phyloP scores from a whole-genome alignment of 768 basidiomycete species.

The Kwoniella dejecticola region DNA sequence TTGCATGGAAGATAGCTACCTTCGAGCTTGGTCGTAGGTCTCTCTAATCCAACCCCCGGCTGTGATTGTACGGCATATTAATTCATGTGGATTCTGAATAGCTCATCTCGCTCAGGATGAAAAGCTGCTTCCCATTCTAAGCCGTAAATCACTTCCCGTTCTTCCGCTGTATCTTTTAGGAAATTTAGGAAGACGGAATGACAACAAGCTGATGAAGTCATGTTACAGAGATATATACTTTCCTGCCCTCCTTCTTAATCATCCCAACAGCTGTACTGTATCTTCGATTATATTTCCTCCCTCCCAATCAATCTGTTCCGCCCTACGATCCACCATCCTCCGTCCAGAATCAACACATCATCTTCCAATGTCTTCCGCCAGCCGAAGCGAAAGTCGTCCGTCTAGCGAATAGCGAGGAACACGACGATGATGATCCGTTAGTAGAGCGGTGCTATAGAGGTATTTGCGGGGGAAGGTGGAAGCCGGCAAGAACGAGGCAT shows the following conservation, averaged over 20 bases:
- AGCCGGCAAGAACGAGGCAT: slow-evolving; percentile 56
- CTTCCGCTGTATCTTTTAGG: no score
- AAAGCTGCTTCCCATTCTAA: slow-evolving; percentile 1
- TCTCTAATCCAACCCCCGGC: no score
- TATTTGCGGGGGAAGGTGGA: slow-evolving; percentile 53
- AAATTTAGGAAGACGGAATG: no score
- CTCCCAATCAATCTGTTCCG: slow-evolving; percentile 32
- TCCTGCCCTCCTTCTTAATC: slow-evolving; percentile 28
- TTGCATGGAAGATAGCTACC: slow-evolving; percentile 23
- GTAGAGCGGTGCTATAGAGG: slow-evolving; percentile 51
- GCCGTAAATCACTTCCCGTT: no score
- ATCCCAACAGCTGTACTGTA: slow-evolving; percentile 26
- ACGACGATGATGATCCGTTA: slow-evolving; percentile 6
- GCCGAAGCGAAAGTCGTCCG: slow-evolving; percentile 20
- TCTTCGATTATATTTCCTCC: slow-evolving; percentile 46
- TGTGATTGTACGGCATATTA: no score
- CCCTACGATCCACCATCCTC: slow-evolving; percentile 30
- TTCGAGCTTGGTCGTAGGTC: slow-evolving; percentile 41
- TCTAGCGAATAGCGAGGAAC: background rate
- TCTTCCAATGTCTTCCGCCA: slow-evolving; percentile 44
- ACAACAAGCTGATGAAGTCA: no score
- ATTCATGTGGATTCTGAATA: no score
- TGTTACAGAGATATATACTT: slow-evolving; percentile 32
- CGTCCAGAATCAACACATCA: slow-evolving; percentile 16
- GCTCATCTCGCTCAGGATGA: slow-evolving; percentile 19